phyloP scores from a whole-genome alignment of 1,284 basidiomycete species.

The Bjerkandera adusta region DNA sequence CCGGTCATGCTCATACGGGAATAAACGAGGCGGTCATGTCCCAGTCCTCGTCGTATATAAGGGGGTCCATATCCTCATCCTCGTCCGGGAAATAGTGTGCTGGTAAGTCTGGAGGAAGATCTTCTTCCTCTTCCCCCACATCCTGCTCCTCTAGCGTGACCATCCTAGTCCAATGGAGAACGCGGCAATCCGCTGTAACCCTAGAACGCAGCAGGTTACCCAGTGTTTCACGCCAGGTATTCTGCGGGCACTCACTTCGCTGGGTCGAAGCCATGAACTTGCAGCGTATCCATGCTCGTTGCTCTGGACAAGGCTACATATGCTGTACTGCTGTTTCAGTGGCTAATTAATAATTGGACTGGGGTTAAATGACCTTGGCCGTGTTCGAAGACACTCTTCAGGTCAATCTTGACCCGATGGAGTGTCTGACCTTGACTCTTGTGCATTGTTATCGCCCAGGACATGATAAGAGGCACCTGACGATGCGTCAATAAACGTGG shows the following conservation, averaged over 20 bases:
- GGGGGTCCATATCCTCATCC: no score
- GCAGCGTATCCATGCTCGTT: constrained; percentile 25
- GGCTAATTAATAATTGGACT: background rate
- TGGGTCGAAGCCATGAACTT: constrained; percentile 26
- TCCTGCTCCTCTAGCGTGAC: no score
- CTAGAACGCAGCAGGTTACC: no score
- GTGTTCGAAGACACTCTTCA: constrained; percentile 72
- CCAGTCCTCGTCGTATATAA: no score
- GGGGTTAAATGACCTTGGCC: constrained; percentile 65
- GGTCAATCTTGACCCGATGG: constrained; percentile 73
- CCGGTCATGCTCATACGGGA: no score
- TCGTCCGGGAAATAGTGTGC: no score
- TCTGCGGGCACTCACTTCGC: constrained; percentile 24
- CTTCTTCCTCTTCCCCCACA: no score
- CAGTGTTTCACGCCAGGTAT: no score
- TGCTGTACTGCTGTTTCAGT: constrained; percentile 16
- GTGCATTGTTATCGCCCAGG: constrained; percentile 83
- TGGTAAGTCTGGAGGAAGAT: no score
- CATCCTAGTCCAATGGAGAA: no score
- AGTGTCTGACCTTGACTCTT: constrained; percentile 87
- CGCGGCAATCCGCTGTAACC: no score
- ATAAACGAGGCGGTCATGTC: no score
- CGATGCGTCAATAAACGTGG: background rate
- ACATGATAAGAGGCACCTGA: constrained; percentile 76
- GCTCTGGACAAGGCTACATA: constrained; percentile 32